Evolutionary conservation across 768 basidiomycete species (phyloP).

Genomic region (Asterophora lycoperdoides): DNA sequence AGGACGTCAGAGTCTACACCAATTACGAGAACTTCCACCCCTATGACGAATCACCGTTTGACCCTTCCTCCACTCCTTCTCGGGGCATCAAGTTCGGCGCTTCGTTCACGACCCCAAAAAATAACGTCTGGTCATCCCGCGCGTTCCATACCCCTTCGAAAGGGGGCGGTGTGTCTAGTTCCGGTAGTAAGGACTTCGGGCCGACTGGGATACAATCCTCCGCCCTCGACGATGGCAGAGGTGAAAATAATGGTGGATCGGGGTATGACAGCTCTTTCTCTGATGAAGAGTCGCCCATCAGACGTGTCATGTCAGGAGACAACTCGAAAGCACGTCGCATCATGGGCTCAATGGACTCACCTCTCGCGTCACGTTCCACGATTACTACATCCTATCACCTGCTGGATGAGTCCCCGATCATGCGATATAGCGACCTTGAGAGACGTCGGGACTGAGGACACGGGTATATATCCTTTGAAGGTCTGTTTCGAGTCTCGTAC

Average conservation of each 20-base stretch:
- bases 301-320: slow-evolving; percentile 35
- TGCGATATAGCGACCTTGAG: slow-evolving; percentile 22
- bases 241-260: slow-evolving; percentile 18
- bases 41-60: slow-evolving; percentile 59
- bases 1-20: slow-evolving; percentile 36
- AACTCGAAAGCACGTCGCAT: slow-evolving; percentile 28
- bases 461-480: slow-evolving; percentile 4
- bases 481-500: not conserved
- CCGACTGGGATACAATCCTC: slow-evolving; percentile 25
- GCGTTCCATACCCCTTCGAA: slow-evolving; percentile 54
- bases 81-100: slow-evolving; percentile 62
- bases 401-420: slow-evolving; percentile 33
- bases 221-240: slow-evolving; percentile 28
- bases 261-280: slow-evolving; percentile 22
- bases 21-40: slow-evolving; percentile 13
- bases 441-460: slow-evolving; percentile 3
- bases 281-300: slow-evolving; percentile 54
- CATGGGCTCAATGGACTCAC: slow-evolving; percentile 34
- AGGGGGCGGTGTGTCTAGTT: slow-evolving; percentile 27
- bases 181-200: slow-evolving; percentile 24
- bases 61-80: slow-evolving; percentile 80
- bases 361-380: slow-evolving; percentile 23
- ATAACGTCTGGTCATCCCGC: slow-evolving; percentile 41
- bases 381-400: slow-evolving; percentile 10
- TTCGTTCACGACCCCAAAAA: slow-evolving; percentile 63